phyloP scores from a whole-genome alignment of 306 rosid species.

The Sicyos edulis region DNA sequence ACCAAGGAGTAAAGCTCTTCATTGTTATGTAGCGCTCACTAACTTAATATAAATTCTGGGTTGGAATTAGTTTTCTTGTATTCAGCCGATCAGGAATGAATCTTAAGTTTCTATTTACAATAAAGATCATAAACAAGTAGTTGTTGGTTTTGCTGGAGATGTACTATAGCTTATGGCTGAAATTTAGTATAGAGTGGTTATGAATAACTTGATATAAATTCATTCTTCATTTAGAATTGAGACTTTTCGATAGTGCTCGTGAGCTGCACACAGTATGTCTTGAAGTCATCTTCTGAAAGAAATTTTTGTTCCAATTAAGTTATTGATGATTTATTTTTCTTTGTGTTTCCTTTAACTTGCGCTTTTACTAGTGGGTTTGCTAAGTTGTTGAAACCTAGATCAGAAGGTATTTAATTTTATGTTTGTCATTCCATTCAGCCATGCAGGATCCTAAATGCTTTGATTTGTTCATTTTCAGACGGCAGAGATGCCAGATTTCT shows the following conservation, averaged over 20 bases:
- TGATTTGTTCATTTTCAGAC: conserved; percentile 48
- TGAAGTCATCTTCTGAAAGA: neutral
- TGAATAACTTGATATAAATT: neutral
- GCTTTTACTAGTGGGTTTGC: neutral
- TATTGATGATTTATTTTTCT: neutral
- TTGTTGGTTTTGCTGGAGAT: conserved; percentile 2
- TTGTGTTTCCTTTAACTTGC: neutral
- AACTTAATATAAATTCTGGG: conserved; percentile 4
- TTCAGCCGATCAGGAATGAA: neutral
- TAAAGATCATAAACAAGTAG: neutral
- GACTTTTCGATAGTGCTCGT: neutral
- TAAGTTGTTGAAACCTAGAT: neutral
- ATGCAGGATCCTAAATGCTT: neutral
- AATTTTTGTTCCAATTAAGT: neutral
- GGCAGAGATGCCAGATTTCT: conserved; percentile 96
- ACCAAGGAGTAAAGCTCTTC: neutral
- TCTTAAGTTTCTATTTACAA: conserved; percentile 1
- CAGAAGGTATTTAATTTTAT: neutral
- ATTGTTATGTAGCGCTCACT: neutral
- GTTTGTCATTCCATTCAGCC: neutral
- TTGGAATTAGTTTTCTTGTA: neutral
- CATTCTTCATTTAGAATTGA: neutral
- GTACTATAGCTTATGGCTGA: neutral
- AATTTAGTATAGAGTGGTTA: neutral
- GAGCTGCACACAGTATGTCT: neutral